These are phyloP conservation scores for Aspergillus taichungensis DNA, from an alignment of 495 filamentous ascomycete genomes.

Conservation along the genomic window DNA sequence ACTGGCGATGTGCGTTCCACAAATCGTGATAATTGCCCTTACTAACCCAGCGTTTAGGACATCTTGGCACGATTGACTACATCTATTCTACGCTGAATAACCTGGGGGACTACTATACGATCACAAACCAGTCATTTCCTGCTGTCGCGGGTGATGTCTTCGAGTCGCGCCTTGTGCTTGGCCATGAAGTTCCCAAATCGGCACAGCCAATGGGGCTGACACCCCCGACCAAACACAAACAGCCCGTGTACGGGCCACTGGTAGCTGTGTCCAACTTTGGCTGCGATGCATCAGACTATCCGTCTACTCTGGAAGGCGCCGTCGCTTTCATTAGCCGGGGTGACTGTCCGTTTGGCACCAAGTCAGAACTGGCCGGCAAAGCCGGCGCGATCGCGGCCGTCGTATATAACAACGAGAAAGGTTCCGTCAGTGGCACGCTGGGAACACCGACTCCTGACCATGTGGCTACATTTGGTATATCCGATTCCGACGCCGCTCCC, in stretches of 20 bases:
- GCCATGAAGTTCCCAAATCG: conserved; percentile 39
- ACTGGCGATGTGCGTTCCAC: background rate
- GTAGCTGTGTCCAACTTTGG: conserved; percentile 36
- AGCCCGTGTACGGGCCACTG: conserved; percentile 28
- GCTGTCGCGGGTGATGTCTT: conserved; percentile 50
- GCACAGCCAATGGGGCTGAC: conserved; percentile 50
- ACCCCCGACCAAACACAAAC: conserved; percentile 46
- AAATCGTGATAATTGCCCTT: background rate
- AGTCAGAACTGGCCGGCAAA: conserved; percentile 46
- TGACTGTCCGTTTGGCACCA: conserved; percentile 50
- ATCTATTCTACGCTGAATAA: conserved; percentile 41
- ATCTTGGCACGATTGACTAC: conserved; percentile 50
- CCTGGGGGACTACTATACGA: conserved; percentile 49
- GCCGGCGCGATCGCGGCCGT: conserved; percentile 53
- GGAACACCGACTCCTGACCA: conserved; percentile 43
- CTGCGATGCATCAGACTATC: conserved; percentile 45
- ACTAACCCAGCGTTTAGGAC: conserved; percentile 33
- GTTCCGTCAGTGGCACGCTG: conserved; percentile 42
- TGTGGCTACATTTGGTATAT: conserved; percentile 50
- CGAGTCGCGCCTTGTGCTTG: conserved; percentile 48
- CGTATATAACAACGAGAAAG: conserved; percentile 49
- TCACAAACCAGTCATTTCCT: conserved; percentile 49
- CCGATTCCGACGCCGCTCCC: conserved; percentile 40
- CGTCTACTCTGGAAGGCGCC: conserved; percentile 28
- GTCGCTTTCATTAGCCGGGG: conserved; percentile 53